Conservation (phyloP, 176 grass and related monocot genomes). For the Rhynchospora pubera region DNA sequence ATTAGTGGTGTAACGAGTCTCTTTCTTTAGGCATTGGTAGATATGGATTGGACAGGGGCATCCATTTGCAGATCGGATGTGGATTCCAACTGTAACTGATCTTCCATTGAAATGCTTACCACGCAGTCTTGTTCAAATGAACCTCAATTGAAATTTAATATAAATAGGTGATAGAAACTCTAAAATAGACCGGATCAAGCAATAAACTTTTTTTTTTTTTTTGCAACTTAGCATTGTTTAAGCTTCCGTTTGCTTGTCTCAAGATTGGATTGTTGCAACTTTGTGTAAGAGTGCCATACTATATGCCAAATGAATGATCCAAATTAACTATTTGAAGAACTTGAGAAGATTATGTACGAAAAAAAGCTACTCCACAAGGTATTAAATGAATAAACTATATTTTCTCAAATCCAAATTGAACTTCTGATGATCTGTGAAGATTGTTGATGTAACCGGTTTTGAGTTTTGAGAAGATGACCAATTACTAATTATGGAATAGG, state of each 20-base stretch:
- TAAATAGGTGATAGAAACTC: background rate
- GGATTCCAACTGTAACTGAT: conserved; percentile 73
- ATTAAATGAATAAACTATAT: background rate
- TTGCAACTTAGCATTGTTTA: background rate
- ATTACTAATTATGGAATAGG: too few relatives aligned
- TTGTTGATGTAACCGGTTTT: background rate
- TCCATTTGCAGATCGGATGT: conserved; percentile 93
- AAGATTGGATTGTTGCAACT: background rate
- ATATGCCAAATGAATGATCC: background rate
- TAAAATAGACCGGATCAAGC: background rate
- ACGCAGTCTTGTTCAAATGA: conserved; percentile 40
- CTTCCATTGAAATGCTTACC: conserved; percentile 44
- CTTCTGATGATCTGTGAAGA: background rate
- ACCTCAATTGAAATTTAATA: background rate
- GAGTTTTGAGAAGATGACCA: background rate
- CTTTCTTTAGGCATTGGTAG: conserved; percentile 67
- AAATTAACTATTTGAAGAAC: background rate
- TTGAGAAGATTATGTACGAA: background rate
- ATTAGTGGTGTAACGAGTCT: background rate
- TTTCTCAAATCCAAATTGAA: background rate
- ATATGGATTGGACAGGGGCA: conserved; percentile 97
- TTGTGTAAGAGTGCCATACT: background rate
- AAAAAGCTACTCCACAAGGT: background rate
- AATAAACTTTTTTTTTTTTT: too few relatives aligned
- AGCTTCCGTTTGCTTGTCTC: background rate